Evolutionary conservation across 208 protist species (phyloP), one percentile per base, ranked within the genome.

Genomic region (Novymonas esmeraldas): DNA sequence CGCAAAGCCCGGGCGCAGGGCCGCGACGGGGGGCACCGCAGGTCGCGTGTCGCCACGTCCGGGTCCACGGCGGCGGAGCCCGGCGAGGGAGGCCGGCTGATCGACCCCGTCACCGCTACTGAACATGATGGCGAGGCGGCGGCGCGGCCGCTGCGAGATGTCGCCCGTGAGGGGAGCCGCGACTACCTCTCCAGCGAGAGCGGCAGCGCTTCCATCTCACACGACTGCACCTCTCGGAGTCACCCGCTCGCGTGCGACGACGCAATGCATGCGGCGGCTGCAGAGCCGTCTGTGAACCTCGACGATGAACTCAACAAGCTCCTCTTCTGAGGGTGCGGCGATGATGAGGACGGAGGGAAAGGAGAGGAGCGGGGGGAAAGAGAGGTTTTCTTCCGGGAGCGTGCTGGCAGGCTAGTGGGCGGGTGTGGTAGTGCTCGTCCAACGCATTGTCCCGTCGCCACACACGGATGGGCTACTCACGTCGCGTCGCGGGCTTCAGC

Each of bases 291-390:
- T 3, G 68, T 90, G 14, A 83, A 90, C 64, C 79, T 90, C 18
- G 84, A 90, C 48, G 84, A 87, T 4, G 87, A 90, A 42, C 74
- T 93, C 2, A 76, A 81, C 62, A 84, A 76, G 44, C 62, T 93
- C 11, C 60, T 89, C 24, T 33, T 78, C 13, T 68, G 38, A 61
- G 1, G 18, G n/a, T n/a, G n/a, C n/a, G n/a, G n/a, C n/a, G n/a
- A n/a, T n/a, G n/a, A n/a, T n/a, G n/a, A n/a, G n/a, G n/a, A n/a
- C n/a, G n/a, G n/a, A n/a, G n/a, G n/a, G n/a, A n/a, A n/a, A n/a
- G n/a, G n/a, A n/a, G n/a, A n/a, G n/a, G n/a, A n/a, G n/a, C n/a
- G n/a, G n/a, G n/a, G n/a, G n/a, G n/a, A n/a, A n/a, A n/a, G n/a
- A n/a, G n/a, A n/a, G n/a, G 42, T 10, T 10, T 48, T 48, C 42